phyloP scores from a whole-genome alignment of 2,329 filamentous ascomycete genomes.

The Hysterium pulicare region DNA sequence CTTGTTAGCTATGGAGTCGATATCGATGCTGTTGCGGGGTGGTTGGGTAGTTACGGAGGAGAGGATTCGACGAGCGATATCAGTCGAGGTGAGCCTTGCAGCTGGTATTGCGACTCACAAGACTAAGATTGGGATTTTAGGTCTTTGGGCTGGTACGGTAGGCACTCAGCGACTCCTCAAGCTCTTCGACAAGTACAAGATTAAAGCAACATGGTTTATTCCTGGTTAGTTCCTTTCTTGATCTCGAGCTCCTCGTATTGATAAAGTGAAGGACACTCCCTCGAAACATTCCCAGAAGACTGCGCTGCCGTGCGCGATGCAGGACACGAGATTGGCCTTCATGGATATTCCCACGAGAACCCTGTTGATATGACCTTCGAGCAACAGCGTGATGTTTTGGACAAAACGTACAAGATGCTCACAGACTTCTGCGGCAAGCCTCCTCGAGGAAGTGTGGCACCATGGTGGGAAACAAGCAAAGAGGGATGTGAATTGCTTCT shows the following conservation, averaged over 20 bases:
- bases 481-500: conserved; percentile 65
- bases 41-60: conserved; percentile 72
- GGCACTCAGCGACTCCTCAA: conserved; percentile 65
- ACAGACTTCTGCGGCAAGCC: conserved; percentile 69
- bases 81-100: conserved; percentile 53
- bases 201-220: conserved; percentile 67
- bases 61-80: conserved; percentile 71
- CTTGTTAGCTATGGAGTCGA: conserved; percentile 66
- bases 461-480: conserved; percentile 71
- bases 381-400: conserved; percentile 71
- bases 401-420: conserved; percentile 69
- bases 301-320: conserved; percentile 58
- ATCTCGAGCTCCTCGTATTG: not conserved
- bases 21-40: conserved; percentile 69
- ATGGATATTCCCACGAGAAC: conserved; percentile 73
- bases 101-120: not conserved
- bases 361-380: conserved; percentile 68
- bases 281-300: conserved; percentile 66
- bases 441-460: conserved; percentile 68
- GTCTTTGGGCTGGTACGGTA: conserved; percentile 65
- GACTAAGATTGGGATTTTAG: conserved; percentile 29
- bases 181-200: conserved; percentile 68
- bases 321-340: conserved; percentile 65
- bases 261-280: conserved; percentile 43
- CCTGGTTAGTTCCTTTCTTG: conserved; percentile 39